Percentiles rank a stretch among this genome's conserved stretches.
Evolutionary conservation across 148 eudicot genomes (phyloP).

Genomic region (Cornus florida): DNA sequence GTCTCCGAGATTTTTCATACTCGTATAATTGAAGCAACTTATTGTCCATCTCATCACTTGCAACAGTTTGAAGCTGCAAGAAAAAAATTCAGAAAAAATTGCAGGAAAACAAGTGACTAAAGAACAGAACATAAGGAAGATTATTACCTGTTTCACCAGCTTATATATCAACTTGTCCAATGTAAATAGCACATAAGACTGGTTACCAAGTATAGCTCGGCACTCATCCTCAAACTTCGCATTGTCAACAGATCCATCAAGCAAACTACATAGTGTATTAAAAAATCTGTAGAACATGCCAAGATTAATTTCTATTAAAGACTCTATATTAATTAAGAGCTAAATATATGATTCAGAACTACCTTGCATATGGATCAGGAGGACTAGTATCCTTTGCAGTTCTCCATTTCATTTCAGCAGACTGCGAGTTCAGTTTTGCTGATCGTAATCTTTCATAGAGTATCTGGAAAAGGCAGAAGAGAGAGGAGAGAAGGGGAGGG

Average conservation of each 20-base stretch:
- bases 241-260: slow-evolving; percentile 93
- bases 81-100: slow-evolving; percentile 11
- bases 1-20: slow-evolving; percentile 79
- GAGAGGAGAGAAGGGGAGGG: too few species aligned
- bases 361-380: slow-evolving; percentile 78
- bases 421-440: slow-evolving; percentile 58
- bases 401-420: slow-evolving; percentile 62
- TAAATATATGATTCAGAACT: slow-evolving; percentile 5
- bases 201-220: slow-evolving; percentile 82
- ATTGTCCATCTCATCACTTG: slow-evolving; percentile 75
- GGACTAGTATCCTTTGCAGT: slow-evolving; percentile 52
- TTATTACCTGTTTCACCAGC: slow-evolving; percentile 86
- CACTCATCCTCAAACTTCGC: slow-evolving; percentile 96
- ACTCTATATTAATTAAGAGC: not conserved
- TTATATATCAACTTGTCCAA: slow-evolving; percentile 93
- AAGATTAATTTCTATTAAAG: slow-evolving; percentile 4
- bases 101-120: not conserved
- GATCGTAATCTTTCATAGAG: slow-evolving; percentile 81
- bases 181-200: slow-evolving; percentile 87
- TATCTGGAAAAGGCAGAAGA: slow-evolving; percentile 39
- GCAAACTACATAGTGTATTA: slow-evolving; percentile 72
- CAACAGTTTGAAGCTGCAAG: slow-evolving; percentile 85
- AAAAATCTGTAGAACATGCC: slow-evolving; percentile 60
- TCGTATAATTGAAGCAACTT: slow-evolving; percentile 81
- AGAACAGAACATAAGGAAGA: slow-evolving; percentile 2